Conservation (phyloP, 345 rosid genomes). For the Rhodamnia argentea region DNA sequence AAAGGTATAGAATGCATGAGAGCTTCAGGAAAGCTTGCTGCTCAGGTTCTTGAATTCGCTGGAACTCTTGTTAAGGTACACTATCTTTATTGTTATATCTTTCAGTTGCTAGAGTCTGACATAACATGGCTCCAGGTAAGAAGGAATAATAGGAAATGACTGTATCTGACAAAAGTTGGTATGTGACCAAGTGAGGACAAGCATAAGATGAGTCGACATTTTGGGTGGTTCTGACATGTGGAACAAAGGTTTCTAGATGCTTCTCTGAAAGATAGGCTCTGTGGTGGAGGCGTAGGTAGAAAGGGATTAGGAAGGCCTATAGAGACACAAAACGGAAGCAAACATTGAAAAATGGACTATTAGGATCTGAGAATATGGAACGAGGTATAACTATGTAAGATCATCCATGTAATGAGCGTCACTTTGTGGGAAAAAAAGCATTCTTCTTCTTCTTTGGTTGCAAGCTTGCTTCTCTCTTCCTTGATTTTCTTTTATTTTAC, state of each 20-base stretch:
- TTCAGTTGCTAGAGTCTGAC: background rate
- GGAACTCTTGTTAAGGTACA: conserved; percentile 78
- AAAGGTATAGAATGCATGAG: conserved; percentile 76
- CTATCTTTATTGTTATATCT: background rate
- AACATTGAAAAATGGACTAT: background rate
- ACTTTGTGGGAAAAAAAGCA: background rate
- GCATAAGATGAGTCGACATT: background rate
- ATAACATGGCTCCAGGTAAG: background rate
- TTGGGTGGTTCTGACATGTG: background rate
- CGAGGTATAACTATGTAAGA: background rate
- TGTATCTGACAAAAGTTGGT: background rate
- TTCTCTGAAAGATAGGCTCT: background rate
- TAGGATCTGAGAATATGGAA: background rate
- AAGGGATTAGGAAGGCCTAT: background rate
- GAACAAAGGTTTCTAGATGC: background rate
- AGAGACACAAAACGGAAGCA: background rate
- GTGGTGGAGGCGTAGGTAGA: background rate
- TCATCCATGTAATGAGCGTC: background rate
- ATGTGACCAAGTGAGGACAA: background rate
- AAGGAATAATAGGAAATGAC: background rate
- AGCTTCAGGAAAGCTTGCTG: conserved; percentile 90
- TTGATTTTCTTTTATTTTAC: background rate
- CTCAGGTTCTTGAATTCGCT: conserved; percentile 68
- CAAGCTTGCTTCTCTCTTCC: background rate
- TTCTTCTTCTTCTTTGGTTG: background rate